phyloP scores from a whole-genome alignment of 1,139 yeast genomes.

The Lodderomyces oxycetoniae region DNA sequence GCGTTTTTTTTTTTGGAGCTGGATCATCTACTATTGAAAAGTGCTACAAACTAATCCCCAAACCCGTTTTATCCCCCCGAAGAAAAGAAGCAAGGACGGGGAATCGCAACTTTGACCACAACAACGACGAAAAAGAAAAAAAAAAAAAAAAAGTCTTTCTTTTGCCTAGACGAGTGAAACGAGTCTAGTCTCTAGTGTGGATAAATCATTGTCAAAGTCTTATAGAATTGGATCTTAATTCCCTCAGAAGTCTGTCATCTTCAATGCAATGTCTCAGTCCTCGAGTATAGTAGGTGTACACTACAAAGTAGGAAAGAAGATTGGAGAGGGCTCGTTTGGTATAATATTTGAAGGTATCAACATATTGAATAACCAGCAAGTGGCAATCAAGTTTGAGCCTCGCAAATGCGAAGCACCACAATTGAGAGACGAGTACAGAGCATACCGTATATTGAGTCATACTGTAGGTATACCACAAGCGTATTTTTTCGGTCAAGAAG shows the following conservation, averaged over 20 bases:
- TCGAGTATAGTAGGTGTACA: conserved; percentile 60
- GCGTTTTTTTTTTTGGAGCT: not conserved
- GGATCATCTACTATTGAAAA: not conserved
- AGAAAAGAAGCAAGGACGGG: not conserved
- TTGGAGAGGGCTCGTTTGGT: conserved; percentile 84
- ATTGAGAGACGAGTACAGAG: conserved; percentile 89
- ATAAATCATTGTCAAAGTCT: conserved; percentile 10
- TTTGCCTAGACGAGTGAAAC: conserved; percentile 9
- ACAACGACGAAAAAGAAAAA: too few relatives aligned
- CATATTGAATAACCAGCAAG: conserved; percentile 67
- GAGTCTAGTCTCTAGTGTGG: too few relatives aligned
- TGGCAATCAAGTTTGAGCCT: conserved; percentile 80
- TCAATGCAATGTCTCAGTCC: conserved; percentile 17
- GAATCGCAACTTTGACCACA: conserved; percentile 9
- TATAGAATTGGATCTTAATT: too few relatives aligned
- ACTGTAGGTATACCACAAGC: conserved; percentile 86
- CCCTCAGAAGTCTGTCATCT: conserved; percentile 6
- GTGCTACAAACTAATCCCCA: not conserved
- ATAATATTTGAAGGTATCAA: conserved; percentile 78
- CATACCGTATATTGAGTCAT: conserved; percentile 83
- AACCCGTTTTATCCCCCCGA: not conserved
- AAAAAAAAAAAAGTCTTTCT: too few relatives aligned
- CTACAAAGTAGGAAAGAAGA: conserved; percentile 75
- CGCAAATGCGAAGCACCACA: conserved; percentile 98
- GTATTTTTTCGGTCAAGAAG: conserved; percentile 96